A percentile compares a stretch with the other conserved stretches of the same genome.
Conservation (phyloP, 257 asterid genomes). For the Primulina huaijiensis region DNA sequence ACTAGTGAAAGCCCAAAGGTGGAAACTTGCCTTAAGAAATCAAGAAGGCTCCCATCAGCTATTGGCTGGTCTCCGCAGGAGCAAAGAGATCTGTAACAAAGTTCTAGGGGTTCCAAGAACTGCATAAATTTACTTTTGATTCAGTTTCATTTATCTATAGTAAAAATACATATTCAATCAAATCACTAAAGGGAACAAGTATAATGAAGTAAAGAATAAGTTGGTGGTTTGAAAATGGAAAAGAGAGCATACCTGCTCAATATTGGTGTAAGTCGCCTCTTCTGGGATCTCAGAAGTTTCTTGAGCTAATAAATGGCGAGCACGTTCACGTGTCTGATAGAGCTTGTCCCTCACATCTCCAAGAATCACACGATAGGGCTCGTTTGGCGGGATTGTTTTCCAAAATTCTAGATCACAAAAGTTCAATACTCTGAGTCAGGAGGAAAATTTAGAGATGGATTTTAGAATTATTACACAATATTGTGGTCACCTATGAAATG, state of each 20-base stretch:
- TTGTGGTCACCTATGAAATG: conserved; percentile 48
- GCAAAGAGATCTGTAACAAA: conserved; percentile 58
- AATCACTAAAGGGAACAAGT: neutral
- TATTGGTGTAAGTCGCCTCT: conserved; percentile 51
- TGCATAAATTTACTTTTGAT: conserved; percentile 22
- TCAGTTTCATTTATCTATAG: neutral
- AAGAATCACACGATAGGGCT: conserved; percentile 63
- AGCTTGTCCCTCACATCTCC: conserved; percentile 68
- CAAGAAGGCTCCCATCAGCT: conserved; percentile 69
- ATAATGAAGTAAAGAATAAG: too few species aligned
- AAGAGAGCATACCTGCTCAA: conserved; percentile 42
- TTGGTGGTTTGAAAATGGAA: neutral
- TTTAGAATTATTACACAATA: neutral
- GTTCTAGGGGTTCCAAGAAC: conserved; percentile 69
- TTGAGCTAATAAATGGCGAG: conserved; percentile 51
- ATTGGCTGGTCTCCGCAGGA: conserved; percentile 57
- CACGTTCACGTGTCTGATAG: conserved; percentile 58
- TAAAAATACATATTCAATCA: neutral
- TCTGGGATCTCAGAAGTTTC: conserved; percentile 53
- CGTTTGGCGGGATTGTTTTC: conserved; percentile 51
- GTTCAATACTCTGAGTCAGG: neutral
- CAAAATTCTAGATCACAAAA: conserved; percentile 44
- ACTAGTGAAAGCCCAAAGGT: conserved; percentile 63
- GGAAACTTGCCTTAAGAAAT: conserved; percentile 59
- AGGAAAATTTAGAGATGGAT: neutral